phyloP scores from a whole-genome alignment of 768 basidiomycete genomes.

The Epithele typhae region DNA sequence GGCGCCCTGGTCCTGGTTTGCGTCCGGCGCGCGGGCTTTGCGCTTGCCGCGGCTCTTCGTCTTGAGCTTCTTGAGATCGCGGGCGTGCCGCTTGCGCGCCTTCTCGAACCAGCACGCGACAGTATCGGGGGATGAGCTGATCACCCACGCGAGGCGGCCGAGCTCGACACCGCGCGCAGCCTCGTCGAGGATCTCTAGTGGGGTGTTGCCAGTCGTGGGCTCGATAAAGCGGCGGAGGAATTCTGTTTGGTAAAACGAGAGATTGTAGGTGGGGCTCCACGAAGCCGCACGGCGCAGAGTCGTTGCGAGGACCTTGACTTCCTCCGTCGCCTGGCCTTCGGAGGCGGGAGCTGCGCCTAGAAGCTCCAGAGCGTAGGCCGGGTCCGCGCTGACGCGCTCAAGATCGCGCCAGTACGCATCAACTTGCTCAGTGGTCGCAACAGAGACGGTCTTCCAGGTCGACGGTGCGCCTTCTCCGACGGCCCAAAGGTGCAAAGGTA shows the following conservation, averaged over 20 bases:
- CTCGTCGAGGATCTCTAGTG: slow-evolving; percentile 45
- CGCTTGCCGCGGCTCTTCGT: slow-evolving; percentile 20
- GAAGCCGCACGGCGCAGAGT: slow-evolving; percentile 55
- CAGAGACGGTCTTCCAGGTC: slow-evolving; percentile 49
- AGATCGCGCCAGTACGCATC: slow-evolving; percentile 56
- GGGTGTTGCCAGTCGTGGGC: slow-evolving; percentile 36
- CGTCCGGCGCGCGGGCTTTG: background rate
- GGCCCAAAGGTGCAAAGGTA: slow-evolving; percentile 60
- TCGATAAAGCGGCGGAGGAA: slow-evolving; percentile 56
- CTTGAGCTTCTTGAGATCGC: slow-evolving; percentile 40
- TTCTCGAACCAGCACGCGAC: slow-evolving; percentile 42
- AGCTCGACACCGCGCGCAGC: slow-evolving; percentile 31
- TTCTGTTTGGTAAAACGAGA: slow-evolving; percentile 65
- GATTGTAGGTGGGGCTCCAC: slow-evolving; percentile 57
- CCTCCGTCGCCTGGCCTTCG: slow-evolving; percentile 9
- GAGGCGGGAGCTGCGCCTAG: background rate
- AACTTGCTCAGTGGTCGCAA: slow-evolving; percentile 36
- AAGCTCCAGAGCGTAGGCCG: slow-evolving; percentile 23
- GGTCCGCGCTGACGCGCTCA: slow-evolving; percentile 41
- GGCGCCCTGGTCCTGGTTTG: background rate
- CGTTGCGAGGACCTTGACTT: slow-evolving; percentile 30
- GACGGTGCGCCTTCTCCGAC: slow-evolving; percentile 44
- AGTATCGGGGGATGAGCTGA: slow-evolving; percentile 49
- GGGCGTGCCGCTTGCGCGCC: slow-evolving; percentile 34
- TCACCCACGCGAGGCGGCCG: slow-evolving; percentile 45